Evolutionary conservation across 2,329 filamentous ascomycete genomes (phyloP), one percentile per base, ranked within the genome.

Genomic region (Akanthomyces dipterigenus): DNA sequence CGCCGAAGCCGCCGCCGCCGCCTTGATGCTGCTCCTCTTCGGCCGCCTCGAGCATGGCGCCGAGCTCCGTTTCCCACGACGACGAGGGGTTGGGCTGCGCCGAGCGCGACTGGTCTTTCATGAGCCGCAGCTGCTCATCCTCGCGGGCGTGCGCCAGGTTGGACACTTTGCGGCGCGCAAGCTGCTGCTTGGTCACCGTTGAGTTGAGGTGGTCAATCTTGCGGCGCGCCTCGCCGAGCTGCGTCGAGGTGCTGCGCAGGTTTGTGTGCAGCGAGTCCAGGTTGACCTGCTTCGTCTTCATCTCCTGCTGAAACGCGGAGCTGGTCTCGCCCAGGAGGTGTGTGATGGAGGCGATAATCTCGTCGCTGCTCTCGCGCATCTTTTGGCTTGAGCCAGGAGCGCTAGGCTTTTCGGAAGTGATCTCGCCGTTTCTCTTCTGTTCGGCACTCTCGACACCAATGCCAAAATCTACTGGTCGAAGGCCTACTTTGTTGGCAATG

Each of bases 391-490:
- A 78, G 46, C 76, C 75, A 50, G 79, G 65, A 64, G 73, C 68
- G 62, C 77, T 75, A 50, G 73, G 76, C 72, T 80, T 77, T 64
- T 82, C 77, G 61, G 50, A 28, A 1, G 28, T 3, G 62, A 72
- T 59, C 67, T 82, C 71, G 46, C 78, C 76, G 63, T 81, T 78
- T 4, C 12, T 71, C 55, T 74, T 73, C 14, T 78, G 75, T 14
- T 81, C 80, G 2, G 73, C 71, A 16, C 75, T 76, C 55, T 91
- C 88, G 11, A 85, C 85, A 5, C 91, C 91, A 31, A 98, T 91
- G 9, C 93, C 93, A 76, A 99, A 99, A 72, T 98, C 95, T n/a
- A 92, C 81, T 1, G 95, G 93, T 43, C 91, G 84, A 14, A 98
- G 81, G 22, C 93, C 93, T 49, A 93, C 93, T 54, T 92, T 87